Evolutionary conservation across 805 yeast genomes (phyloP), one percentile per base, ranked within the genome.

Genomic region (Starmerella bombi): DNA sequence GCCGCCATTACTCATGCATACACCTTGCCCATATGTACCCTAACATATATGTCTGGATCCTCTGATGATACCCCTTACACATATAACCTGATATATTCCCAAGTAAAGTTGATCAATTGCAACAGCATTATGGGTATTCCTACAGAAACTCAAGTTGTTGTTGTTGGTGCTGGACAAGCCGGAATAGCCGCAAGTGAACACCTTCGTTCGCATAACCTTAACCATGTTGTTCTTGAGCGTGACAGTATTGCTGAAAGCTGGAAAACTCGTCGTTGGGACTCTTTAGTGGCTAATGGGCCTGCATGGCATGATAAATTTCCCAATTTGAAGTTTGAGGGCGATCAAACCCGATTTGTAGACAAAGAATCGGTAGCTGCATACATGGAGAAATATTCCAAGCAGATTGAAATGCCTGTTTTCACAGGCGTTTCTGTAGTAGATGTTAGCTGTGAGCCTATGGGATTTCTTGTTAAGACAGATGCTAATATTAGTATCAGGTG

Each of bases 221-320:
- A 25, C 14, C 46, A 46, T 34, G 34, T 46, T n/a, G 46, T 46
- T 7, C 21, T 46, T 3, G 50, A 46, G 25, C 37, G 36, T 14
- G 41, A 35, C 15, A 34, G 42, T 5, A 20, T 44, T 9, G 50
- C 48, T 8, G 48, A 46, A 32, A 44, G 48, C 37, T 46, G 50
- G 50, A 31, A 45, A 8, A 38, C 46, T 18, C 43, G 45, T 25
- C 43, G 50, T 7, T 46, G 50, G 50, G 48, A 46, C 36, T 46
- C 50, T 14, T 36, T 46, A 17, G 46, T 38, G 8, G 46, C 50
- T 16, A 46, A 46, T 33, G 50, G 50, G 6, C 50, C 50, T 3
- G 48, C 48, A 4, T 46, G 50, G 50, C 50, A 46, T 40, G 50
- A 46, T 32, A 37, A 38, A 28, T 46, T 46, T 30, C 50, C 50